Evolutionary conservation across 139 green algal genomes (phyloP).

Genomic region (Closterium sp.): DNA sequence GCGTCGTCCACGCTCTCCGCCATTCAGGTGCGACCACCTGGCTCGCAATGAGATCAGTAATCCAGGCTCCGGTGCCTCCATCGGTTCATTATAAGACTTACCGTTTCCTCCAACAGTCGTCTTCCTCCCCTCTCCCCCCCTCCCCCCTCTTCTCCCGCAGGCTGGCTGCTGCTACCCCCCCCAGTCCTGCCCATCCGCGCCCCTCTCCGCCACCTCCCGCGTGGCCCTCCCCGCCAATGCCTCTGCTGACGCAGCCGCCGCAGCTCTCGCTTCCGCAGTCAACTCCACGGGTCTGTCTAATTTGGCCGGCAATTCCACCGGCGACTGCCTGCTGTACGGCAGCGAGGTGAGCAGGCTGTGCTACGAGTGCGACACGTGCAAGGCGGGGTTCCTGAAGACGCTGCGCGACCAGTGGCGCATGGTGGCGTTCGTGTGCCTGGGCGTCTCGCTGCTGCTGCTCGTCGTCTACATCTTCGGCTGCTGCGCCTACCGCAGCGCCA

Average conservation of each 20-base stretch:
- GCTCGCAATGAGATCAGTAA: not conserved
- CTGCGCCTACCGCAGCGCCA: too few species aligned
- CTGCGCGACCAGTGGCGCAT: constrained; percentile 20
- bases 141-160: too few species aligned
- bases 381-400: constrained; percentile 29
- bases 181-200: too few species aligned
- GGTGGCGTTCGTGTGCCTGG: constrained; percentile 32
- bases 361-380: constrained; percentile 44
- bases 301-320: not conserved
- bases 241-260: not conserved
- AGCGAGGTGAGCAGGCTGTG: constrained; percentile 10
- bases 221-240: not conserved
- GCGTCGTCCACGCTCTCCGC: too few species aligned
- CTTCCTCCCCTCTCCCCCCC: constrained; percentile 8
- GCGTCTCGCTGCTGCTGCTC: too few species aligned
- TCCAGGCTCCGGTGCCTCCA: not conserved
- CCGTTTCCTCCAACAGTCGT: not conserved
- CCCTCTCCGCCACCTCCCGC: constrained; percentile 14
- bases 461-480: too few species aligned
- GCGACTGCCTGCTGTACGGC: constrained; percentile 31
- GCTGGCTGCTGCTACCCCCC: too few species aligned
- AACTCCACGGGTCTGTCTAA: constrained; percentile 20
- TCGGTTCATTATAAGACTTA: too few species aligned
- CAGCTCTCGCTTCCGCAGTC: not conserved
- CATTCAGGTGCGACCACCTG: too few species aligned